Evolutionary conservation across 768 basidiomycete species (phyloP).

Genomic region (Symmetrospora coprosmae): DNA sequence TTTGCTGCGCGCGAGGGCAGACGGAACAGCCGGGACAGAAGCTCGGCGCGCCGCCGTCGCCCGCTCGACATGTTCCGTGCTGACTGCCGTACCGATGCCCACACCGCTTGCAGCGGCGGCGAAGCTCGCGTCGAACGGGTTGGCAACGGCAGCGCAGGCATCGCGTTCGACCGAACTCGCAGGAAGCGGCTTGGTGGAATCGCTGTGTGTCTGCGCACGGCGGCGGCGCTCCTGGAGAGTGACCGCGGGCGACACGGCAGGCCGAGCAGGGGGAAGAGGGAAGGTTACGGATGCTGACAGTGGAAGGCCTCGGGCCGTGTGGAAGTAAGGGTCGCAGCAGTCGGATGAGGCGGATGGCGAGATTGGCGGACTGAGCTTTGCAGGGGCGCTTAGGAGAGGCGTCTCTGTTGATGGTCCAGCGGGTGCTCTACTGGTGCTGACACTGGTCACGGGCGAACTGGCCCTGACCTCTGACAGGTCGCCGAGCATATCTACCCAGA

Average conservation of each 20-base stretch:
- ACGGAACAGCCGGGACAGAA: not conserved
- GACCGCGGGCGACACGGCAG: not conserved
- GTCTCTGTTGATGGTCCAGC: too few species aligned
- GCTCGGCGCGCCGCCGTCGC: not conserved
- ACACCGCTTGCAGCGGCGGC: not conserved
- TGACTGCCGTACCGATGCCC: not conserved
- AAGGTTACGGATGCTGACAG: not conserved
- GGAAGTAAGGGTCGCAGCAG: too few species aligned
- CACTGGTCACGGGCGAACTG: too few species aligned
- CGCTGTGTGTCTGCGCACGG: not conserved
- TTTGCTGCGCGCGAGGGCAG: not conserved
- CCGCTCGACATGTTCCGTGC: not conserved
- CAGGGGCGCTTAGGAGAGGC: too few species aligned
- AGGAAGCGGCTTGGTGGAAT: not conserved
- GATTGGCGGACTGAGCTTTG: too few species aligned
- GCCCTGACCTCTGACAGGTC: too few species aligned
- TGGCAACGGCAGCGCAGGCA: not conserved
- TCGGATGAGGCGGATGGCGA: too few species aligned
- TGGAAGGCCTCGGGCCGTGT: not conserved
- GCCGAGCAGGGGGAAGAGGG: not conserved
- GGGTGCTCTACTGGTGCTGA: too few species aligned
- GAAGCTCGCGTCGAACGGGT: conserved; percentile 20
- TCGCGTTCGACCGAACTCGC: not conserved
- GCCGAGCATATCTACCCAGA: too few species aligned
- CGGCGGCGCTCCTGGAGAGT: not conserved